These are phyloP conservation scores for Coniosporium tulheliwenetii DNA, from an alignment of 2,329 filamentous ascomycete genomes.

Conservation along the genomic window DNA sequence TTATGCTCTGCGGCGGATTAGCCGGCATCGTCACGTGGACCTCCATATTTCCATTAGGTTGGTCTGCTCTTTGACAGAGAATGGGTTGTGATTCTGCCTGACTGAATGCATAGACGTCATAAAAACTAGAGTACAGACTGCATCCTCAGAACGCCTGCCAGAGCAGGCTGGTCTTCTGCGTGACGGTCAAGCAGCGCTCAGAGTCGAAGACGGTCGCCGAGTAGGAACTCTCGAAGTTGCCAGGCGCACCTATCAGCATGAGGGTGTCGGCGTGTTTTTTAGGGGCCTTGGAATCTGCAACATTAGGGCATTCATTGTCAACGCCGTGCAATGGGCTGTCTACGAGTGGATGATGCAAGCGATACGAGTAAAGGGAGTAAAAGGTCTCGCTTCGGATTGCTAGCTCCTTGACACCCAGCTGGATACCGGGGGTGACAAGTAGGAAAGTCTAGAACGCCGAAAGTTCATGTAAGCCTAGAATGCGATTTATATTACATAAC, in stretches of 20 bases:
- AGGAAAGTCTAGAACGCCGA: too few species aligned
- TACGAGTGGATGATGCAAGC: slow-evolving; percentile 74
- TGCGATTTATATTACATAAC: too few species aligned
- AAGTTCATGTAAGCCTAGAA: too few species aligned
- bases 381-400: too few species aligned
- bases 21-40: slow-evolving; percentile 82
- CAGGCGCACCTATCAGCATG: slow-evolving; percentile 49
- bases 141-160: background rate
- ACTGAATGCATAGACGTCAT: slow-evolving; percentile 48
- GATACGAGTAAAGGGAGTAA: slow-evolving; percentile 1
- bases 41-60: slow-evolving; percentile 65
- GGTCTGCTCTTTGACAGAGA: background rate
- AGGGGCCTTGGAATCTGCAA: slow-evolving; percentile 71
- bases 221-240: slow-evolving; percentile 48
- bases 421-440: too few species aligned
- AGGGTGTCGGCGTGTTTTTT: slow-evolving; percentile 65
- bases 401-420: too few species aligned
- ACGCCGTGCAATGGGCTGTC: slow-evolving; percentile 80
- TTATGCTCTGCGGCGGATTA: slow-evolving; percentile 70
- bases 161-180: too few species aligned
- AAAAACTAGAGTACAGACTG: slow-evolving; percentile 77
- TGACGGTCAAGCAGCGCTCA: background rate
- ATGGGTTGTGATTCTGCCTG: slow-evolving; percentile 1
- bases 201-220: slow-evolving; percentile 9
- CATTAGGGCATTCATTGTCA: slow-evolving; percentile 75